Evolutionary conservation across 2,329 filamentous ascomycete species (phyloP).

Genomic region (Sarocladium strictum): DNA sequence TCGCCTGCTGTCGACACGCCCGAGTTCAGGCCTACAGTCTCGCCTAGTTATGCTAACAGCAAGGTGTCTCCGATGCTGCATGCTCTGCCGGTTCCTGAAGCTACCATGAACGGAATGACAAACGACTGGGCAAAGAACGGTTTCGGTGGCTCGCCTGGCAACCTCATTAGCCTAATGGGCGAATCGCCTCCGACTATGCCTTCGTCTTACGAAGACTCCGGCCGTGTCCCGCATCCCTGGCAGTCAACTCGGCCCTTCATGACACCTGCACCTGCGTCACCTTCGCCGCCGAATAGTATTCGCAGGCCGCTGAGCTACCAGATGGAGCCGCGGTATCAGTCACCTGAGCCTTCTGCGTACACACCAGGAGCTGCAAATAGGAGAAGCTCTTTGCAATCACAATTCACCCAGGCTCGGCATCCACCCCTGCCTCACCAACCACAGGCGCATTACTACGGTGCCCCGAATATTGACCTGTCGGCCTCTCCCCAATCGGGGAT

Average conservation of each 20-base stretch:
- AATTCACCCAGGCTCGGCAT: constrained; percentile 43
- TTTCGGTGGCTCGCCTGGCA: constrained; percentile 46
- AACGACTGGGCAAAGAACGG: constrained; percentile 38
- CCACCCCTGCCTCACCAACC: constrained; percentile 69
- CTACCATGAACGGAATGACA: constrained; percentile 40
- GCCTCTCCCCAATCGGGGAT: constrained; percentile 48
- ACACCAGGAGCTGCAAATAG: constrained; percentile 30
- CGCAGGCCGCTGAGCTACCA: constrained; percentile 50
- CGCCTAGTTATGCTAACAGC: constrained; percentile 36
- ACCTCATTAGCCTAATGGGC: constrained; percentile 44
- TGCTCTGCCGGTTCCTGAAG: constrained; percentile 42
- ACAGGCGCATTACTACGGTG: constrained; percentile 71
- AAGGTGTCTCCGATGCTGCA: constrained; percentile 41
- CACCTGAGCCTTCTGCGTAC: constrained; percentile 33
- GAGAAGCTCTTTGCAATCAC: constrained; percentile 46
- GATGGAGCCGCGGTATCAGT: constrained; percentile 38
- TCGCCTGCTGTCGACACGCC: constrained; percentile 39
- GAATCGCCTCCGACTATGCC: constrained; percentile 49
- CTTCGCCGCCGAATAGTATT: constrained; percentile 28
- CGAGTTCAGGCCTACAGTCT: constrained; percentile 35
- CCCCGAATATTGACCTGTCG: constrained; percentile 69
- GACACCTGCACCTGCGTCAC: constrained; percentile 38
- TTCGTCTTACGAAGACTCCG: constrained; percentile 44
- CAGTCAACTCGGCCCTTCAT: constrained; percentile 39
- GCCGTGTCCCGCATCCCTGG: constrained; percentile 37